phyloP scores from a whole-genome alignment of 2,329 filamentous ascomycete species.

The Atkinsonella hypoxylon region DNA sequence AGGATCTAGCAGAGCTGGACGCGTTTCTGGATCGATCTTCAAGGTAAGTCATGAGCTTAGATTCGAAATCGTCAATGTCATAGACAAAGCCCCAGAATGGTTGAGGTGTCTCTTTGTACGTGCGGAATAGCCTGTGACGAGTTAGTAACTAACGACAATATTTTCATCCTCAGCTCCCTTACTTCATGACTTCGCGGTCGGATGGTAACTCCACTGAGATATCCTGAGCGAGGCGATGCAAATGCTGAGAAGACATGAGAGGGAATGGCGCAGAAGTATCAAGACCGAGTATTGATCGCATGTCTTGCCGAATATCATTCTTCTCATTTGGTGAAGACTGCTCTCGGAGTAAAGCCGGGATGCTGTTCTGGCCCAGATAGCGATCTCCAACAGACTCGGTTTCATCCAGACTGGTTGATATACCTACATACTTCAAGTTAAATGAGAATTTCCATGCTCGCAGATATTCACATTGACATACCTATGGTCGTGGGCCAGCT shows the following conservation, averaged over 20 bases:
- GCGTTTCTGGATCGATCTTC: conserved; percentile 50
- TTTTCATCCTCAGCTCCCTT: conserved; percentile 13
- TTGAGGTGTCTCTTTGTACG: conserved; percentile 56
- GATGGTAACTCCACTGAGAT: conserved; percentile 51
- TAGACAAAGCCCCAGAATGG: conserved; percentile 58
- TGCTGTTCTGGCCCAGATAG: conserved; percentile 56
- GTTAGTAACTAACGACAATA: conserved; percentile 6
- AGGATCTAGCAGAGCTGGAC: conserved; percentile 30
- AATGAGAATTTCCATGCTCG: conserved; percentile 6
- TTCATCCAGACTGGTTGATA: conserved; percentile 35
- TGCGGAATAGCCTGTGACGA: conserved; percentile 42
- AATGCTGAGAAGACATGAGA: conserved; percentile 51
- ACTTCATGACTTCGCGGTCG: conserved; percentile 57
- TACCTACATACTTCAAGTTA: conserved; percentile 5
- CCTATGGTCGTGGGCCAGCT: conserved; percentile 32
- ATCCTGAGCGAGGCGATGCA: conserved; percentile 47
- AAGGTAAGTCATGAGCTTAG: conserved; percentile 51
- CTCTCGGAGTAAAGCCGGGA: conserved; percentile 51
- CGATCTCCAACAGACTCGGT: conserved; percentile 44
- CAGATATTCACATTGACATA: conserved; percentile 9
- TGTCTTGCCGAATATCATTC: conserved; percentile 48
- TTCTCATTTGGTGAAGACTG: conserved; percentile 43
- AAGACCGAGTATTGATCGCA: conserved; percentile 52
- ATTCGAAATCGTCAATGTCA: conserved; percentile 53
- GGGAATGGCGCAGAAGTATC: conserved; percentile 56